Evolutionary conservation across 495 filamentous ascomycete species (phyloP).

Genomic region (Acidiella bohemica): DNA sequence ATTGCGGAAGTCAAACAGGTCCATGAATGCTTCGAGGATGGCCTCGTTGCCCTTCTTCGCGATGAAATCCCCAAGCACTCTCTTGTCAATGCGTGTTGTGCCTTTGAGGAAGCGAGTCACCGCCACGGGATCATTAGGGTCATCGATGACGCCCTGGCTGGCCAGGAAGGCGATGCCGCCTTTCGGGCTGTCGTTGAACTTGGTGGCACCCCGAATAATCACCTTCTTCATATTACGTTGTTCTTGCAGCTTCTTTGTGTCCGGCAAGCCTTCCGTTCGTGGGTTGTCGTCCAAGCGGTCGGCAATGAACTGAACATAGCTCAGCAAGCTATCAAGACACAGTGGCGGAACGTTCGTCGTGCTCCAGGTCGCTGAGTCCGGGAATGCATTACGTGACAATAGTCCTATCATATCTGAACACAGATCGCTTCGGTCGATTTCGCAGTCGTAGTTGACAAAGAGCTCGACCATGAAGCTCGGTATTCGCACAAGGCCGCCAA

Average conservation of each 20-base stretch:
- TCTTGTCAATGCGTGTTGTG: slow-evolving; percentile 80
- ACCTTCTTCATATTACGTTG: slow-evolving; percentile 68
- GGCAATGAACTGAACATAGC: slow-evolving; percentile 80
- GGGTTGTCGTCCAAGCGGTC: slow-evolving; percentile 68
- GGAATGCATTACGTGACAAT: slow-evolving; percentile 85
- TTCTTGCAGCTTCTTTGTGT: slow-evolving; percentile 46
- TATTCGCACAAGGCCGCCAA: slow-evolving; percentile 80
- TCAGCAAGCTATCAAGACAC: slow-evolving; percentile 80
- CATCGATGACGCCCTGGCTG: slow-evolving; percentile 67
- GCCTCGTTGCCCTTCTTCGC: slow-evolving; percentile 76
- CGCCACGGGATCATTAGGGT: slow-evolving; percentile 53
- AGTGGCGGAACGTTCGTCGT: slow-evolving; percentile 95
- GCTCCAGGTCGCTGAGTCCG: slow-evolving; percentile 97
- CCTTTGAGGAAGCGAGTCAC: slow-evolving; percentile 75
- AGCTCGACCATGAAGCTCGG: slow-evolving; percentile 89
- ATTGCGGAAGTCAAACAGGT: slow-evolving; percentile 70
- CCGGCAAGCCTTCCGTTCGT: slow-evolving; percentile 50
- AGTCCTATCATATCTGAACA: slow-evolving; percentile 93
- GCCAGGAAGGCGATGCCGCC: slow-evolving; percentile 75
- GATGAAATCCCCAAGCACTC: slow-evolving; percentile 76
- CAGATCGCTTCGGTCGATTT: slow-evolving; percentile 78
- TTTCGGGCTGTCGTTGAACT: slow-evolving; percentile 93
- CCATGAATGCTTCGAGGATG: slow-evolving; percentile 70
- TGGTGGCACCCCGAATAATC: slow-evolving; percentile 74
- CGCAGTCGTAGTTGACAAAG: slow-evolving; percentile 97